phyloP scores from a whole-genome alignment of 108 stramenopile genomes.

The Cyclotella cryptica region DNA sequence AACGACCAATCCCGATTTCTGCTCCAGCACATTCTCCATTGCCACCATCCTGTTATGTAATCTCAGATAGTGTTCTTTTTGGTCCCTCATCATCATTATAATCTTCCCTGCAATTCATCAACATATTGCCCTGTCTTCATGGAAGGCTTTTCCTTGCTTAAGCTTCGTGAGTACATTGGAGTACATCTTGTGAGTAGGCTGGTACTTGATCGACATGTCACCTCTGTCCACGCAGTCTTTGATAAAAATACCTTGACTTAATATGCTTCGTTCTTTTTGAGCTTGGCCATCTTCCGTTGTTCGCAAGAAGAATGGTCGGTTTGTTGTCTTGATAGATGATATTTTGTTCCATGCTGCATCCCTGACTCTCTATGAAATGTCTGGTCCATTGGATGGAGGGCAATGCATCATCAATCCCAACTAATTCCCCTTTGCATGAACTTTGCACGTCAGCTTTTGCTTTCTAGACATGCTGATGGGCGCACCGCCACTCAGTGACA shows the following conservation, averaged over 20 bases:
- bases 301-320: background rate
- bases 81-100: too few species aligned
- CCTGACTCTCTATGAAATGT: too few species aligned
- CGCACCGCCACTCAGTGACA: too few species aligned
- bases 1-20: too few species aligned
- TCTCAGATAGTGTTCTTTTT: too few species aligned
- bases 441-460: background rate
- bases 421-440: background rate
- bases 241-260: background rate
- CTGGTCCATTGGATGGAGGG: background rate
- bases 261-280: background rate
- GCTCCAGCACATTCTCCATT: too few species aligned
- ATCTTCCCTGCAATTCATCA: too few species aligned
- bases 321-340: too few species aligned
- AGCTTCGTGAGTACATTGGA: background rate
- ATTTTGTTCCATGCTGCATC: too few species aligned
- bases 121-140: too few species aligned
- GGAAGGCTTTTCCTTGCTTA: background rate
- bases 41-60: too few species aligned
- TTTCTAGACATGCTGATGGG: slow-evolving; percentile 28
- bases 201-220: background rate
- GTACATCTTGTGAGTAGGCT: too few species aligned
- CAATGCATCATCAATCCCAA: background rate
- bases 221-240: background rate
- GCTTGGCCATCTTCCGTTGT: background rate